A percentile compares a stretch with the other conserved stretches of the same genome.
Evolutionary conservation across 2,329 filamentous ascomycete genomes (phyloP).

Genomic region (Trichophyton rubrum): DNA sequence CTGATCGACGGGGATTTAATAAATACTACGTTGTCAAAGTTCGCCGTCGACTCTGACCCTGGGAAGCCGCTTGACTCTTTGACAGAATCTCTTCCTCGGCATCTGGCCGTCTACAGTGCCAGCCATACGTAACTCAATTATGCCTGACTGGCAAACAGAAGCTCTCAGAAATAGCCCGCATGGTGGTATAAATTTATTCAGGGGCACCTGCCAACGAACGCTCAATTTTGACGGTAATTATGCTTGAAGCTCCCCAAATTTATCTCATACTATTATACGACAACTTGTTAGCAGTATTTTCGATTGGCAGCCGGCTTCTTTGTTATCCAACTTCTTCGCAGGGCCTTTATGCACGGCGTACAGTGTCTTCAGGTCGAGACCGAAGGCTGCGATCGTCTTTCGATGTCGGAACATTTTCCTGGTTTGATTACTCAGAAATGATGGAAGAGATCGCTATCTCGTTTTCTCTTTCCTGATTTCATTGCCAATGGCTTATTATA

Average conservation of each 20-base stretch:
- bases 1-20: neutral
- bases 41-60: neutral
- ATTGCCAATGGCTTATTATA: neutral
- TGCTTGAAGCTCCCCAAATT: neutral
- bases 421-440: neutral
- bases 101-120: neutral
- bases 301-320: neutral
- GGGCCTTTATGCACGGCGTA: neutral
- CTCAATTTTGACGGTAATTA: neutral
- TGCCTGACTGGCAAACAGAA: neutral
- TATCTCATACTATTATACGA: no score
- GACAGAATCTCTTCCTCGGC: neutral
- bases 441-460: neutral
- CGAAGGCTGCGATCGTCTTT: neutral
- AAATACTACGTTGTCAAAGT: constrained; percentile 2
- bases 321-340: neutral
- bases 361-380: neutral
- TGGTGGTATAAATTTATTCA: neutral
- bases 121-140: neutral
- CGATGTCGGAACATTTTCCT: neutral
- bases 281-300: neutral
- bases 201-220: neutral
- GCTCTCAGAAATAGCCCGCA: neutral
- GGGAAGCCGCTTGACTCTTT: neutral
- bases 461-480: neutral